Percentiles rank a stretch among this genome's conserved stretches.
These are phyloP conservation scores for Quercus phellos DNA, from an alignment of 331 rosid genomes.

Conservation along the genomic window DNA sequence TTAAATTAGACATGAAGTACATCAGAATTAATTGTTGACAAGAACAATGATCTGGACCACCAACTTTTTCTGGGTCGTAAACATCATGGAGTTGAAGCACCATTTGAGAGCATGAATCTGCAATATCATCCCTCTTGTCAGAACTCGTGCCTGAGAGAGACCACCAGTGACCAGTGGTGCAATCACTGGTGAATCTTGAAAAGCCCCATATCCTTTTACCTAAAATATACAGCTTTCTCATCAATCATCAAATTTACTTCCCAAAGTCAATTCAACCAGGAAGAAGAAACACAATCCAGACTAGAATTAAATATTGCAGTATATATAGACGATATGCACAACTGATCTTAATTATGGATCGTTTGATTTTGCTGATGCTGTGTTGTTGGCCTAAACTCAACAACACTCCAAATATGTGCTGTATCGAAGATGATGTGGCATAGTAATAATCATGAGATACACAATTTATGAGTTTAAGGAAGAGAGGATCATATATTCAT, in stretches of 20 bases:
- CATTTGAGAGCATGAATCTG: constrained; percentile 80
- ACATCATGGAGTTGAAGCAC: constrained; percentile 74
- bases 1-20: constrained; percentile 5
- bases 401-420: not conserved
- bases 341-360: not conserved
- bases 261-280: not conserved
- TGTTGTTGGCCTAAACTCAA: not conserved
- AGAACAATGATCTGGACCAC: constrained; percentile 14
- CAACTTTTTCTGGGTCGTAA: constrained; percentile 80
- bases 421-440: not conserved
- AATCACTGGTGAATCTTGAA: constrained; percentile 65
- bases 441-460: not conserved
- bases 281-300: not conserved
- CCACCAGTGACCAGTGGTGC: constrained; percentile 52
- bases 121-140: constrained; percentile 71
- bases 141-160: constrained; percentile 49
- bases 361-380: not conserved
- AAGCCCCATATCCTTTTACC: constrained; percentile 68
- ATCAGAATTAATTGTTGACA: not conserved
- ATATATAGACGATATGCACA: not conserved
- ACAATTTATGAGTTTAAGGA: not conserved
- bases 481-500: not conserved
- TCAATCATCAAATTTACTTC: constrained; percentile 10
- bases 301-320: not conserved
- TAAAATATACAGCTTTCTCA: constrained; percentile 32